Conservation (phyloP, 2,329 filamentous ascomycete species). For the Metarhizium robertsii region DNA sequence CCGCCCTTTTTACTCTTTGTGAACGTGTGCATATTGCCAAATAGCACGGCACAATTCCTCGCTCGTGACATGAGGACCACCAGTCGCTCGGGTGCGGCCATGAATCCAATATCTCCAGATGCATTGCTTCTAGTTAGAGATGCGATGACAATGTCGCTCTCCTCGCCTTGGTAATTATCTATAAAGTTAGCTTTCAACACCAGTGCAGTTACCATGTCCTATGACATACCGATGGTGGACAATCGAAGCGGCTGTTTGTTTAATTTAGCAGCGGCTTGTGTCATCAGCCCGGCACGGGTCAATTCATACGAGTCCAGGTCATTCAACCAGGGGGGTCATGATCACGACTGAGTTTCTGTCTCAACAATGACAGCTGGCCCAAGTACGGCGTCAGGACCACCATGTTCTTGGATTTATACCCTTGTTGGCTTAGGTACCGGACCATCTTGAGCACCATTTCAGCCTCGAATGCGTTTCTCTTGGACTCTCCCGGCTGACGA, state of each 20-base stretch:
- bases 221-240: conserved; percentile 56
- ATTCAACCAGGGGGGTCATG: conserved; percentile 57
- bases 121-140: conserved; percentile 60
- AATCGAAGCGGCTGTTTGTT: conserved; percentile 46
- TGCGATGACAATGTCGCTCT: conserved; percentile 61
- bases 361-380: conserved; percentile 53
- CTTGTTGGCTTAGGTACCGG: conserved; percentile 60
- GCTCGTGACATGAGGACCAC: conserved; percentile 65
- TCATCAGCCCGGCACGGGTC: conserved; percentile 47
- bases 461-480: conserved; percentile 54
- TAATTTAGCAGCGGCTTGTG: conserved; percentile 38
- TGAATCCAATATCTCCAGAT: conserved; percentile 59
- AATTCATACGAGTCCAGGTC: conserved; percentile 60
- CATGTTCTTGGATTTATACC: conserved; percentile 54
- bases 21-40: conserved; percentile 63
- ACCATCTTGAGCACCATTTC: conserved; percentile 57
- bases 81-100: conserved; percentile 53
- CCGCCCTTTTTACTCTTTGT: conserved; percentile 35
- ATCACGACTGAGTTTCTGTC: conserved; percentile 39
- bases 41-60: conserved; percentile 54
- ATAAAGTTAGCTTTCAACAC: not conserved
- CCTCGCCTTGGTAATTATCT: conserved; percentile 76
- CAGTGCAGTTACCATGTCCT: not conserved
- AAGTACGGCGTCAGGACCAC: conserved; percentile 66
- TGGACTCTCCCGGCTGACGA: conserved; percentile 38